phyloP scores from a whole-genome alignment of 495 filamentous ascomycete genomes.

The Collariella sp. region DNA sequence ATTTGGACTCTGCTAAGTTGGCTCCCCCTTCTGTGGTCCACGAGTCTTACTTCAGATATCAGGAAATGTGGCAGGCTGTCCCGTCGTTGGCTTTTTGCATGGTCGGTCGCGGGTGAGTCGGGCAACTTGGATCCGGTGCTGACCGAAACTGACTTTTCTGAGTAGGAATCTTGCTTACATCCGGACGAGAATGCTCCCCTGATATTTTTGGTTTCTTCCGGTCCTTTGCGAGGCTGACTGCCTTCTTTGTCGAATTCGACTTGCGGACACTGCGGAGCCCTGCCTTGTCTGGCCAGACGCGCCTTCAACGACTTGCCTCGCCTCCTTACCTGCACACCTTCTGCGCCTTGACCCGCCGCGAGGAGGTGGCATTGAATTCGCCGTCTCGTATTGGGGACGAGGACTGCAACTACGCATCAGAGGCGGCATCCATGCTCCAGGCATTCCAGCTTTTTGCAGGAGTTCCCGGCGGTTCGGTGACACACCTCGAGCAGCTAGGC shows the following conservation, averaged over 20 bases:
- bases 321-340: conserved; percentile 25
- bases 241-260: conserved; percentile 27
- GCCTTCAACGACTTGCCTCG: conserved; percentile 24
- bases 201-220: conserved; percentile 27
- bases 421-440: conserved; percentile 23
- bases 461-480: conserved; percentile 9
- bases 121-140: too few species aligned
- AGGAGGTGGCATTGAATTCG: conserved; percentile 22
- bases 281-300: conserved; percentile 1
- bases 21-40: conserved; percentile 17
- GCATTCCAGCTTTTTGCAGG: conserved; percentile 25
- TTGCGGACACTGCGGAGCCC: conserved; percentile 4
- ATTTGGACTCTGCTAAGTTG: conserved; percentile 25
- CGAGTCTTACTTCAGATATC: conserved; percentile 32
- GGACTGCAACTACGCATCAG: conserved; percentile 24
- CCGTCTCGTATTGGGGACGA: conserved; percentile 20
- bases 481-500: conserved; percentile 21
- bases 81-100: conserved; percentile 16
- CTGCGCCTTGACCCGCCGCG: conserved; percentile 23
- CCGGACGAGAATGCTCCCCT: conserved; percentile 13
- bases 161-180: conserved; percentile 10
- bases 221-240: conserved; percentile 23
- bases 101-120: conserved; percentile 19
- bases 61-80: conserved; percentile 29
- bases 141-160: background rate